Conservation (phyloP, 1,139 yeast genomes). For the Debaryomyces fabryi region DNA sequence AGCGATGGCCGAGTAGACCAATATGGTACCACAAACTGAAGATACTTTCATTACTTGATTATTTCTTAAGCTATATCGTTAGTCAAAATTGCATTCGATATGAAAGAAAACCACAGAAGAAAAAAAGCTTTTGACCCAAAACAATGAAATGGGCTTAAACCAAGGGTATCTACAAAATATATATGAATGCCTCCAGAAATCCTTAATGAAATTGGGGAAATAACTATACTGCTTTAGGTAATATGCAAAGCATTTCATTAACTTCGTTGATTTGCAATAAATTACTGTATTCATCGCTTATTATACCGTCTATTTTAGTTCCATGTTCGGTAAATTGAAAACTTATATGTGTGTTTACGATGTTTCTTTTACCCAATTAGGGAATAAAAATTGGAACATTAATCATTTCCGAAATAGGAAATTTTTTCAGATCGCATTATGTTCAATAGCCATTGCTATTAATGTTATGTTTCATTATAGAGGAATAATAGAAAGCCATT, state of each 20-base stretch:
- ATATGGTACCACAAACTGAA: slow-evolving; percentile 23
- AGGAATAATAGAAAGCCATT: background rate
- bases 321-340: slow-evolving; percentile 9
- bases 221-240: slow-evolving; percentile 6
- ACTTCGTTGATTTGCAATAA: slow-evolving; percentile 5
- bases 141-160: slow-evolving; percentile 2
- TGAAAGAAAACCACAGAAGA: slow-evolving; percentile 12
- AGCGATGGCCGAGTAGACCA: slow-evolving; percentile 23
- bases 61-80: slow-evolving; percentile 6
- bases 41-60: slow-evolving; percentile 21
- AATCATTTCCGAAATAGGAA: slow-evolving; percentile 10
- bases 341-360: slow-evolving; percentile 7
- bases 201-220: slow-evolving; percentile 3
- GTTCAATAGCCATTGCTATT: background rate
- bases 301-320: slow-evolving; percentile 3
- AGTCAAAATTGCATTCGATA: slow-evolving; percentile 15
- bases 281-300: slow-evolving; percentile 2
- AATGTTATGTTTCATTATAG: background rate
- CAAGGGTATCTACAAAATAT: slow-evolving; percentile 7
- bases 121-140: slow-evolving; percentile 11
- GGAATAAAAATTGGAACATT: slow-evolving; percentile 6
- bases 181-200: slow-evolving; percentile 4
- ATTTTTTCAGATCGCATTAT: slow-evolving; percentile 6
- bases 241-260: slow-evolving; percentile 8
- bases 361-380: slow-evolving; percentile 5